Percentiles rank a stretch among this genome's conserved stretches.
Conservation (phyloP, 371 early-diverging fungal species). For the Dichotomocladium elegans region DNA sequence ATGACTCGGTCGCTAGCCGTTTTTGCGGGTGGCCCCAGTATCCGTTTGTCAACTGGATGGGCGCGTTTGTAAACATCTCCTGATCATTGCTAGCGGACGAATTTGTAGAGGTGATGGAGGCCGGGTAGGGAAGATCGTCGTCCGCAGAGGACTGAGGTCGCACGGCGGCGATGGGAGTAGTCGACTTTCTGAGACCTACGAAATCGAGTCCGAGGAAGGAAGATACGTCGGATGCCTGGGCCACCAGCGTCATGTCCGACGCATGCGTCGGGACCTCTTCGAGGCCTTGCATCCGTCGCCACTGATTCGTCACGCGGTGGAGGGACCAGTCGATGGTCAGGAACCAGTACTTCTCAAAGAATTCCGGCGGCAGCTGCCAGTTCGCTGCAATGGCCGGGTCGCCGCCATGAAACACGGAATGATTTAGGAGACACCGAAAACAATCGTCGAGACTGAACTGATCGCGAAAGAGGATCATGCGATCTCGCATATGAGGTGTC, state of each 20-base stretch:
- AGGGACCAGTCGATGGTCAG: conserved; percentile 22
- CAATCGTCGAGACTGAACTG: conserved; percentile 45
- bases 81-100: neutral
- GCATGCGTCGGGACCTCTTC: conserved; percentile 9
- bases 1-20: too few relatives aligned
- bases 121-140: conserved; percentile 5
- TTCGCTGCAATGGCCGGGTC: conserved; percentile 44
- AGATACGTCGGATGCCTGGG: conserved; percentile 4
- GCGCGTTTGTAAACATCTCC: conserved; percentile 11
- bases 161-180: neutral
- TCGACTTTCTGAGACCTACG: neutral
- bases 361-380: conserved; percentile 41
- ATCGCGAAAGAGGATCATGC: conserved; percentile 48
- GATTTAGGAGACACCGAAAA: conserved; percentile 33
- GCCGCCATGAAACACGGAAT: conserved; percentile 44
- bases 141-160: neutral
- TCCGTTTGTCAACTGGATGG: conserved; percentile 12
- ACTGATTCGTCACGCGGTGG: conserved; percentile 21
- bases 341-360: conserved; percentile 47
- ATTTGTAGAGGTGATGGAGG: conserved; percentile 6
- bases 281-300: conserved; percentile 25
- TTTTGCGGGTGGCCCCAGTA: neutral
- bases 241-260: neutral
- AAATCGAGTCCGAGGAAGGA: conserved; percentile 7
- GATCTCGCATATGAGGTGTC: conserved; percentile 45